Percentiles rank a stretch among this genome's conserved stretches.
Conservation (phyloP, 768 basidiomycete species). For the Mycena filopes region DNA sequence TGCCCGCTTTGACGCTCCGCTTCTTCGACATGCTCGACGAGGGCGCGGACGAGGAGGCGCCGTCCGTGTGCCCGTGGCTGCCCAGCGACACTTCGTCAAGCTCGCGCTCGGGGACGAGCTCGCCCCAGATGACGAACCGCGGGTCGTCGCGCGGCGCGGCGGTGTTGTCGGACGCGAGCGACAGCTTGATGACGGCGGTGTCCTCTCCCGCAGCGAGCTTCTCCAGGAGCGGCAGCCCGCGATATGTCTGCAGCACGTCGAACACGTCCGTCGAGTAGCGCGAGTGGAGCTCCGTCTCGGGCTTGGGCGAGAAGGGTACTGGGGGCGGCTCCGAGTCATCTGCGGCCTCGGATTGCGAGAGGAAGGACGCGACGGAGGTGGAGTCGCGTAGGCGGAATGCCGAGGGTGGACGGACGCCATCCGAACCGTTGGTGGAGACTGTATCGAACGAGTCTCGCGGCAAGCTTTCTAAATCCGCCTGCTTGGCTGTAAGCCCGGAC, state of each 20-base stretch:
- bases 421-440: conserved; percentile 19
- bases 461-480: conserved; percentile 45
- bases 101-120: conserved; percentile 49
- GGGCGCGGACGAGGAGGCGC: conserved; percentile 50
- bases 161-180: conserved; percentile 70
- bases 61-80: conserved; percentile 49
- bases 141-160: conserved; percentile 88
- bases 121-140: conserved; percentile 92
- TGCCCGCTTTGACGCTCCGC: conserved; percentile 46
- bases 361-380: conserved; percentile 30
- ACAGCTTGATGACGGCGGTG: conserved; percentile 79
- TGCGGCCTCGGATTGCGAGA: conserved; percentile 24
- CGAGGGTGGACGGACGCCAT: conserved; percentile 40
- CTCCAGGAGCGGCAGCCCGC: conserved; percentile 80
- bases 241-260: conserved; percentile 83
- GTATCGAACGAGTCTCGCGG: conserved; percentile 11
- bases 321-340: conserved; percentile 34
- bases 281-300: conserved; percentile 64
- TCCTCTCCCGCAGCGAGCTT: conserved; percentile 67
- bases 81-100: conserved; percentile 50
- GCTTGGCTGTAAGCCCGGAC: conserved; percentile 80
- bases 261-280: conserved; percentile 82
- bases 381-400: conserved; percentile 41
- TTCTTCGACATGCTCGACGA: conserved; percentile 51
- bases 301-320: conserved; percentile 45